phyloP scores from a whole-genome alignment of 805 yeast species.

The Saccharomycopsis babjevae region DNA sequence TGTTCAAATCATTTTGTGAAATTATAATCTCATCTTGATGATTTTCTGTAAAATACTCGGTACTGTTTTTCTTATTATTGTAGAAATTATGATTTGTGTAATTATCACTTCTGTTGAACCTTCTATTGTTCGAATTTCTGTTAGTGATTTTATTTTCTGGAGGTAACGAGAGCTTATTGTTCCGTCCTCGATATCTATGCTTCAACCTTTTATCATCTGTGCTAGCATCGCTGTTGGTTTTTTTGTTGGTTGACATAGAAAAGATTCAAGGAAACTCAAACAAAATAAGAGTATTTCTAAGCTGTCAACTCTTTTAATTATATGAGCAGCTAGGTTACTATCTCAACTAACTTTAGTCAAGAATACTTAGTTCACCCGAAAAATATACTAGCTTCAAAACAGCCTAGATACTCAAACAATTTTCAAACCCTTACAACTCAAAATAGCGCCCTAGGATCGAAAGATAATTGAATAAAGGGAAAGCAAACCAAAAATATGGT shows the following conservation, averaged over 20 bases:
- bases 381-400: too few relatives aligned
- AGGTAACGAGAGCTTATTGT: background rate
- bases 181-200: background rate
- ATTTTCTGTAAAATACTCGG: background rate
- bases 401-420: too few relatives aligned
- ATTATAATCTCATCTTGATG: conserved; percentile 5
- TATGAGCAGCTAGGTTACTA: background rate
- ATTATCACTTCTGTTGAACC: background rate
- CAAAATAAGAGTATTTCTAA: background rate
- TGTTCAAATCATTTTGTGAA: background rate
- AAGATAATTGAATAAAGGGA: too few relatives aligned
- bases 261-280: background rate
- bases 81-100: background rate
- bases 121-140: background rate
- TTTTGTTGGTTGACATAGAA: background rate
- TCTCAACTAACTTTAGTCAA: background rate
- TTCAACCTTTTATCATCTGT: background rate
- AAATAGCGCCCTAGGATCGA: too few relatives aligned
- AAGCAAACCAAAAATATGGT: too few relatives aligned
- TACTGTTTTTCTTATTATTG: background rate
- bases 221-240: background rate
- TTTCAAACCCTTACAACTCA: too few relatives aligned
- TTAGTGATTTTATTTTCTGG: background rate
- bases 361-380: too few relatives aligned
- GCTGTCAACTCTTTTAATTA: background rate